Evolutionary conservation across 805 yeast species (phyloP).

Genomic region (Candida pseudofarinosa): DNA sequence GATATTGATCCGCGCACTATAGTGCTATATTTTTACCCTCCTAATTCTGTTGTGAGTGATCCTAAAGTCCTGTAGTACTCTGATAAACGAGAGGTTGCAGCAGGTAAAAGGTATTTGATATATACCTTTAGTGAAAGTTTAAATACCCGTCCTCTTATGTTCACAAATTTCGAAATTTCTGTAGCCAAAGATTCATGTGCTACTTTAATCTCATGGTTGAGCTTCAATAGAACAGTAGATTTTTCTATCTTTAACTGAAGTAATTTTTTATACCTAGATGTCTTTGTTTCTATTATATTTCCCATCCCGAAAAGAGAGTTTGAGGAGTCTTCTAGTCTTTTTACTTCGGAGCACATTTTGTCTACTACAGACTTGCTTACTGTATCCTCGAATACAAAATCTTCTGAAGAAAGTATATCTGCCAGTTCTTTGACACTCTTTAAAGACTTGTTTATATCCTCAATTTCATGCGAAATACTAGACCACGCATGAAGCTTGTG

Average conservation of each 20-base stretch:
- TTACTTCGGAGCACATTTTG: not conserved
- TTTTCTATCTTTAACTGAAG: conserved; percentile 38
- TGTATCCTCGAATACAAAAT: conserved; percentile 2
- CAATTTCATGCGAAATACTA: conserved; percentile 22
- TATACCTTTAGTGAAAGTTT: conserved; percentile 33
- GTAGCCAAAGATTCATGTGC: conserved; percentile 63
- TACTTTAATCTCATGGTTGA: conserved; percentile 45
- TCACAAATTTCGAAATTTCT: conserved; percentile 56
- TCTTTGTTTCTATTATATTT: conserved; percentile 48
- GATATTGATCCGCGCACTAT: conserved; percentile 2
- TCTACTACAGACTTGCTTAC: not conserved
- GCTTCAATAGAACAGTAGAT: conserved; percentile 35
- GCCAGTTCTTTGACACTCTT: conserved; percentile 22
- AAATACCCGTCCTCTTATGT: conserved; percentile 44
- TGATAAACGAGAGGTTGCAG: not conserved
- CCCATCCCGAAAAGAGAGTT: conserved; percentile 31
- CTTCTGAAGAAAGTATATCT: not conserved
- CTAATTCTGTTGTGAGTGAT: not conserved
- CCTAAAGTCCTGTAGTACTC: not conserved
- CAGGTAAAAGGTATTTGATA: conserved; percentile 4
- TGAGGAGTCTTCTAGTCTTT: conserved; percentile 2
- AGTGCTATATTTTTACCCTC: not conserved
- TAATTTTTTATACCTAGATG: conserved; percentile 43
- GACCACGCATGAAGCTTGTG: conserved; percentile 29
- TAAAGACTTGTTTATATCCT: conserved; percentile 25